Evolutionary conservation across 257 asterid species (phyloP).

Genomic region (Solanum ahanhuiri): DNA sequence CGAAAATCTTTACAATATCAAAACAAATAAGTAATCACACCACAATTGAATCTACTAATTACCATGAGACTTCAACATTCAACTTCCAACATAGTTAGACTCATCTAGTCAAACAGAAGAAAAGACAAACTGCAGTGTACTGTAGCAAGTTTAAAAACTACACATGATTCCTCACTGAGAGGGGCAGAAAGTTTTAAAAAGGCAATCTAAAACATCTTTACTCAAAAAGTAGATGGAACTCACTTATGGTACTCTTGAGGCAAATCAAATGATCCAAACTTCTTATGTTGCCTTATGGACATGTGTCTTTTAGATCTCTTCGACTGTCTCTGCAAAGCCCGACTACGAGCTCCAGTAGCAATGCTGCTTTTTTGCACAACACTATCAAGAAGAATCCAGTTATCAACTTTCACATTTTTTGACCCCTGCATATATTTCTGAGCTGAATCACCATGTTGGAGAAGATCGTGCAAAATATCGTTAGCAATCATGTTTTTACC

Average conservation of each 20-base stretch:
- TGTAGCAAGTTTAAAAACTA: background rate
- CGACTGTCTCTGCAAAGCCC: slow-evolving; percentile 30
- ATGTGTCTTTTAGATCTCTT: slow-evolving; percentile 71
- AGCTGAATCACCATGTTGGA: slow-evolving; percentile 76
- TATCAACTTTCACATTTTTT: slow-evolving; percentile 54
- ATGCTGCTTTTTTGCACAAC: slow-evolving; percentile 37
- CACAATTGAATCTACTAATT: background rate
- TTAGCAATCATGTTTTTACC: slow-evolving; percentile 32
- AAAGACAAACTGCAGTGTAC: background rate
- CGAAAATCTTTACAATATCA: background rate
- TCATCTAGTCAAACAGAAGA: background rate
- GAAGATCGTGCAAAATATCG: slow-evolving; percentile 55
- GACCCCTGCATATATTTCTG: slow-evolving; percentile 77
- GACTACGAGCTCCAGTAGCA: slow-evolving; percentile 13
- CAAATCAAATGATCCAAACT: slow-evolving; percentile 46
- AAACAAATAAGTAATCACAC: background rate
- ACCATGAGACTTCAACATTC: slow-evolving; percentile 1
- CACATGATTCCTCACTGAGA: background rate
- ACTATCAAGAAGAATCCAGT: slow-evolving; percentile 81
- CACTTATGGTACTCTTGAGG: slow-evolving; percentile 59
- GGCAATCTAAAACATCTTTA: background rate
- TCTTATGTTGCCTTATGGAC: slow-evolving; percentile 67
- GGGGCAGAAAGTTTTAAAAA: background rate
- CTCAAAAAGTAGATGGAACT: slow-evolving; percentile 15
- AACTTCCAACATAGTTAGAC: background rate